Percentiles rank a stretch among this genome's conserved stretches.
These are phyloP conservation scores for Penicillium janthinellum DNA, from an alignment of 2,329 filamentous ascomycete species.

Conservation along the genomic window DNA sequence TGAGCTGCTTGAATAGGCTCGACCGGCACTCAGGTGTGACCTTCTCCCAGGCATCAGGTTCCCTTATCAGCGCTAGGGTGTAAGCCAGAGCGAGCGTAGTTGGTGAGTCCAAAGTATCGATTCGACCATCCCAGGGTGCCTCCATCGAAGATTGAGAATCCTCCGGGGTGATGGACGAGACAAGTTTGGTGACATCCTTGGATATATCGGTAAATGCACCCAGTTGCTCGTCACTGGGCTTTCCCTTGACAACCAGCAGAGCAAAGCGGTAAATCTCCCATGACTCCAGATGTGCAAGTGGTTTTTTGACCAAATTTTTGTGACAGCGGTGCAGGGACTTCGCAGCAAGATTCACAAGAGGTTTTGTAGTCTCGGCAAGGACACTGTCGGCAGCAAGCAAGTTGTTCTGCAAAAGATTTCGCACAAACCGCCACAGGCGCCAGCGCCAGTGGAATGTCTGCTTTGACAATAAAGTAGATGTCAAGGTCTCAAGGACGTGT, in stretches of 20 bases:
- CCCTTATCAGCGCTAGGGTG: slow-evolving; percentile 36
- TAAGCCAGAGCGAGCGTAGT: slow-evolving; percentile 38
- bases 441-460: slow-evolving; percentile 41
- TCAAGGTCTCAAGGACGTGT: slow-evolving; percentile 30
- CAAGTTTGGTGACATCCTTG: slow-evolving; percentile 29
- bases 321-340: slow-evolving; percentile 35
- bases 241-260: slow-evolving; percentile 29
- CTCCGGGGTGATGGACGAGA: slow-evolving; percentile 26
- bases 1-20: slow-evolving; percentile 36
- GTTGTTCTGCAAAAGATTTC: slow-evolving; percentile 37
- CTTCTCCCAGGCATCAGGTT: slow-evolving; percentile 32
- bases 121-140: slow-evolving; percentile 42
- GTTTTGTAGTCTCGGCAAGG: slow-evolving; percentile 23
- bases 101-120: slow-evolving; percentile 37
- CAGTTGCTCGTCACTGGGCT: slow-evolving; percentile 23
- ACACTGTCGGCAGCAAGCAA: slow-evolving; percentile 24
- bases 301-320: slow-evolving; percentile 26
- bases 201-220: slow-evolving; percentile 29
- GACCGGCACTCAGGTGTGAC: slow-evolving; percentile 35
- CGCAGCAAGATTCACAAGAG: slow-evolving; percentile 32
- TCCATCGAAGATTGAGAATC: slow-evolving; percentile 30
- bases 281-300: slow-evolving; percentile 36
- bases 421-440: slow-evolving; percentile 44
- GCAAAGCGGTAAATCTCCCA: slow-evolving; percentile 43
- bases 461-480: slow-evolving; percentile 35